phyloP scores from a whole-genome alignment of 306 rosid genomes.

The Luffa acutangula region DNA sequence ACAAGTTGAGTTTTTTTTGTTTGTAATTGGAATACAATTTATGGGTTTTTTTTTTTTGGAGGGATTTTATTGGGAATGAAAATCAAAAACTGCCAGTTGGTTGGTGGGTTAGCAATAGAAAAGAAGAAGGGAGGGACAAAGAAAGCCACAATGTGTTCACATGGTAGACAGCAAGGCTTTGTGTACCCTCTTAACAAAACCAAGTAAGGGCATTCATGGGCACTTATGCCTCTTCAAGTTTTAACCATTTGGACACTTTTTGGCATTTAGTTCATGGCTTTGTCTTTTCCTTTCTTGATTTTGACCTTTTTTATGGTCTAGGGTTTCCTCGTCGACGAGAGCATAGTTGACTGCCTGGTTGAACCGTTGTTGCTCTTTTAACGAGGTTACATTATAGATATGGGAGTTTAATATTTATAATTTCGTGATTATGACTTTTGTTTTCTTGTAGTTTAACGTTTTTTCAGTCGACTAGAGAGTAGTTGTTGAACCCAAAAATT shows the following conservation, averaged over 20 bases:
- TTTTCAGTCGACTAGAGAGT: too few relatives aligned
- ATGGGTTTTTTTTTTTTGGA: not conserved
- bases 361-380: too few relatives aligned
- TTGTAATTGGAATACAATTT: not conserved
- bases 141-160: slow-evolving; percentile 36
- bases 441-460: too few relatives aligned
- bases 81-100: slow-evolving; percentile 47
- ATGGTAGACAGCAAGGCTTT: slow-evolving; percentile 72
- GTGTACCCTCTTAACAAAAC: slow-evolving; percentile 52
- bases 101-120: slow-evolving; percentile 25
- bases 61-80: slow-evolving; percentile 19
- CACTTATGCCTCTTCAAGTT: not conserved
- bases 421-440: too few relatives aligned
- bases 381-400: too few relatives aligned
- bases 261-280: not conserved
- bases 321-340: not conserved
- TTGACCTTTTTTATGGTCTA: not conserved
- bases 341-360: too few relatives aligned
- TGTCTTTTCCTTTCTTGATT: not conserved
- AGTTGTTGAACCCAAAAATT: too few relatives aligned
- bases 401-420: too few relatives aligned
- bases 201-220: slow-evolving; percentile 18
- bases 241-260: not conserved
- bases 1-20: not conserved
- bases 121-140: slow-evolving; percentile 1